Conservation (phyloP, 768 basidiomycete genomes). For the Hypholoma fasciculare region DNA sequence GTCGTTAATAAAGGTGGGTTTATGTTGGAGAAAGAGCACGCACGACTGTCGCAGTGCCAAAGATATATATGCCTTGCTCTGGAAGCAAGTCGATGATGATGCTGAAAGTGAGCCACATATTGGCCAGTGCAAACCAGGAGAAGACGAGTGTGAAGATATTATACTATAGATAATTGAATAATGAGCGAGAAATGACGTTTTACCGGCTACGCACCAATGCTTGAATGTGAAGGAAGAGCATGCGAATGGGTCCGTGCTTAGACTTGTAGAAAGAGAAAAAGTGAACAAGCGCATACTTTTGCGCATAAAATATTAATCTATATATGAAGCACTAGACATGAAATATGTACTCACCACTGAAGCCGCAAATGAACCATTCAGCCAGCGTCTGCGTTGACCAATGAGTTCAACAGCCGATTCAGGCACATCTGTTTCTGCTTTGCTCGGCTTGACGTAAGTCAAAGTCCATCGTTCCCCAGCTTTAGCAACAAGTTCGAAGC, state of each 20-base stretch:
- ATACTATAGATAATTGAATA: slow-evolving; percentile 48
- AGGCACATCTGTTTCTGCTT: slow-evolving; percentile 96
- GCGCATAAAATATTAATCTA: slow-evolving; percentile 1
- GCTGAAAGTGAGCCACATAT: slow-evolving; percentile 93
- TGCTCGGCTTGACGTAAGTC: slow-evolving; percentile 90
- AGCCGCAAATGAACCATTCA: slow-evolving; percentile 95
- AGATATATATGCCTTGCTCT: slow-evolving; percentile 50
- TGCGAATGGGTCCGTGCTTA: slow-evolving; percentile 83
- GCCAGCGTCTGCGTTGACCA: slow-evolving; percentile 93
- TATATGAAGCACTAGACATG: neutral
- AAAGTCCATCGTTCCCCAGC: slow-evolving; percentile 85
- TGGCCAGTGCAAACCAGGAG: slow-evolving; percentile 92
- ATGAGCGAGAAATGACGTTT: neutral
- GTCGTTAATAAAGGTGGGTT: neutral
- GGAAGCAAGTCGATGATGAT: slow-evolving; percentile 92
- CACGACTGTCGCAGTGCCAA: slow-evolving; percentile 72
- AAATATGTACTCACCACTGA: slow-evolving; percentile 62
- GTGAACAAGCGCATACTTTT: slow-evolving; percentile 89
- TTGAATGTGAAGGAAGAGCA: slow-evolving; percentile 97
- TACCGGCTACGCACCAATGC: slow-evolving; percentile 60
- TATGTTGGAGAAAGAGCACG: slow-evolving; percentile 25
- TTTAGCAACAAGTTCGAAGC: slow-evolving; percentile 96
- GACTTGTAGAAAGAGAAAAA: slow-evolving; percentile 89
- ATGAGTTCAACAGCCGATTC: slow-evolving; percentile 92
- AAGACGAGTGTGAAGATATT: slow-evolving; percentile 84